phyloP scores from a whole-genome alignment of 352 stramenopile species.

The Phytopythium chamaehyphon region DNA sequence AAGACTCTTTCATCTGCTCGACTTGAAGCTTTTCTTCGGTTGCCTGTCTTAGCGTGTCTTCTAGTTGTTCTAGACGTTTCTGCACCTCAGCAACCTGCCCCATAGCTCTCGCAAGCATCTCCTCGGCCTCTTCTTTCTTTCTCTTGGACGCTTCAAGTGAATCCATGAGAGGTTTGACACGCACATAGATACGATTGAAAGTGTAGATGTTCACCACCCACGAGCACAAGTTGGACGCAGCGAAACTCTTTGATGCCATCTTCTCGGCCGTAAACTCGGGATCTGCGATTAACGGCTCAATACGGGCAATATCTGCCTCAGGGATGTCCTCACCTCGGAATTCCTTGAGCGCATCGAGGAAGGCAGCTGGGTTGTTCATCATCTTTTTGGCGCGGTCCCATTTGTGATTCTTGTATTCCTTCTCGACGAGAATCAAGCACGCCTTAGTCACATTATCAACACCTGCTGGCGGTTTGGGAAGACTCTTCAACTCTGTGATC shows the following conservation, averaged over 20 bases:
- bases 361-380: slow-evolving; percentile 97
- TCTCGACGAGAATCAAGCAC: slow-evolving; percentile 96
- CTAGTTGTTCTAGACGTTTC: slow-evolving; percentile 86
- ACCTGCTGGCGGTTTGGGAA: slow-evolving; percentile 93
- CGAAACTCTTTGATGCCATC: slow-evolving; percentile 96
- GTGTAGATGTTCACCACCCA: slow-evolving; percentile 98
- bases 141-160: slow-evolving; percentile 93
- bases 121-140: slow-evolving; percentile 91
- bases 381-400: slow-evolving; percentile 99
- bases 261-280: slow-evolving; percentile 94
- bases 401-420: slow-evolving; percentile 98
- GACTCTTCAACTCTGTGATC: slow-evolving; percentile 96
- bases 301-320: slow-evolving; percentile 90
- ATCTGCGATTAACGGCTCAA: slow-evolving; percentile 92
- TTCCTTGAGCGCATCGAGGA: slow-evolving; percentile 90
- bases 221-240: slow-evolving; percentile 95
- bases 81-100: slow-evolving; percentile 93
- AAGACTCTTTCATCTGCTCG: slow-evolving; percentile 93
- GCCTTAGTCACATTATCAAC: slow-evolving; percentile 96
- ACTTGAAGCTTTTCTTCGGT: slow-evolving; percentile 96
- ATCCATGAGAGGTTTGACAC: slow-evolving; percentile 98
- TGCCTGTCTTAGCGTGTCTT: slow-evolving; percentile 93
- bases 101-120: slow-evolving; percentile 90
- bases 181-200: slow-evolving; percentile 99
- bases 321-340: slow-evolving; percentile 95